These are phyloP conservation scores for Quercus lobata DNA, from an alignment of 331 rosid species.

Conservation along the genomic window DNA sequence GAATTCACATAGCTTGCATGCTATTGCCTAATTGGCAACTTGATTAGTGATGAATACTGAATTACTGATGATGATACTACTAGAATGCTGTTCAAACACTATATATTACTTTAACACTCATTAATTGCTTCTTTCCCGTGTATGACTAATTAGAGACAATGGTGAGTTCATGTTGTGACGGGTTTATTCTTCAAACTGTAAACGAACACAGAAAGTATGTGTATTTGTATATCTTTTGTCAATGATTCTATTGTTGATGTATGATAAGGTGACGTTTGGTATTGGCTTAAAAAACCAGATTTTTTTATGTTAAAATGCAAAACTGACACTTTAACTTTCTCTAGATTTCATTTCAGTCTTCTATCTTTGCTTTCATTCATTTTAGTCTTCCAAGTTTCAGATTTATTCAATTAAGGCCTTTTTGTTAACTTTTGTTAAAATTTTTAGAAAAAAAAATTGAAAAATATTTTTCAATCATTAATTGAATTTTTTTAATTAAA, in stretches of 20 bases:
- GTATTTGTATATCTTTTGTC: background rate
- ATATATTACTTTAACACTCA: background rate
- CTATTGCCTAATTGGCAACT: background rate
- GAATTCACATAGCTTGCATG: background rate
- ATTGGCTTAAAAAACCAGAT: too few species aligned
- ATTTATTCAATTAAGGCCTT: too few species aligned
- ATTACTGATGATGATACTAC: background rate
- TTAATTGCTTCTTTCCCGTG: background rate
- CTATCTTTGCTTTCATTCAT: too few species aligned
- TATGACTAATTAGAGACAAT: background rate
- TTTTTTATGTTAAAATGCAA: too few species aligned
- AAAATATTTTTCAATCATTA: too few species aligned
- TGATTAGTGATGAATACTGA: background rate
- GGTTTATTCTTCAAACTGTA: background rate
- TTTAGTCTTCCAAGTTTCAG: too few species aligned
- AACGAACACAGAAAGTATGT: background rate
- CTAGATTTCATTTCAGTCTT: too few species aligned
- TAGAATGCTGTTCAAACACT: background rate
- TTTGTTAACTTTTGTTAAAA: too few species aligned
- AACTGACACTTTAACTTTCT: too few species aligned
- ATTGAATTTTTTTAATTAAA: too few species aligned
- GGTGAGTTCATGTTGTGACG: background rate
- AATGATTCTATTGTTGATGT: background rate
- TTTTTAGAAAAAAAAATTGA: too few species aligned
- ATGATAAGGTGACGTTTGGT: background rate